Percentiles rank a stretch among this genome's conserved stretches.
Evolutionary conservation across 164 flowering plant species (phyloP).

Genomic region (Aristolochia californica): DNA sequence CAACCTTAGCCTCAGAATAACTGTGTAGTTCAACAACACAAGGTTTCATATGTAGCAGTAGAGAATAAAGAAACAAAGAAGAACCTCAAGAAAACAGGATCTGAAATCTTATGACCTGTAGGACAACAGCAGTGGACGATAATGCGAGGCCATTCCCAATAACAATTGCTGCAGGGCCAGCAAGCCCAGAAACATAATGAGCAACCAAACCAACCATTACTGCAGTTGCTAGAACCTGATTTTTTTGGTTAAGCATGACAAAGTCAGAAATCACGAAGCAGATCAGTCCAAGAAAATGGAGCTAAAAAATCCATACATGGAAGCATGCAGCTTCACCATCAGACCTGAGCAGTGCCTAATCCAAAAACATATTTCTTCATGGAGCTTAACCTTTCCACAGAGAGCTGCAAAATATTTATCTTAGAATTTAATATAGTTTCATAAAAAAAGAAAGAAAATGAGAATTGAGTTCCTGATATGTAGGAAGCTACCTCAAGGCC

Average conservation of each 20-base stretch:
- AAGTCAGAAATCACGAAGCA: constrained; percentile 6
- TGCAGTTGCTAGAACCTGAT: constrained; percentile 89
- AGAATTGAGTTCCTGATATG: not conserved
- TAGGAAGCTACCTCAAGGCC: constrained; percentile 82
- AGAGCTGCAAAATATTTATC: constrained; percentile 51
- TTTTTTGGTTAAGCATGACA: constrained; percentile 6
- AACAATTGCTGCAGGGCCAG: constrained; percentile 95
- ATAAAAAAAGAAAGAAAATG: not conserved
- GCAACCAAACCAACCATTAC: constrained; percentile 70
- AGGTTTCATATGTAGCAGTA: no score
- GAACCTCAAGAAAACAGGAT: not conserved
- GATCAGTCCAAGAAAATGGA: not conserved
- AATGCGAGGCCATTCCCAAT: constrained; percentile 97
- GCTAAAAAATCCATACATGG: not conserved
- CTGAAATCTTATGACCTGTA: constrained; percentile 52
- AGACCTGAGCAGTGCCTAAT: constrained; percentile 97
- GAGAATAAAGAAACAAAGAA: not conserved
- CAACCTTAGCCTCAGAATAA: no score
- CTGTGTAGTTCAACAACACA: no score
- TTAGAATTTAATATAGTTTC: not conserved
- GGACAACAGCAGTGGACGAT: constrained; percentile 97
- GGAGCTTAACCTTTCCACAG: constrained; percentile 99
- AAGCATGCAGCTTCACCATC: constrained; percentile 13
- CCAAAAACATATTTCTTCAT: constrained; percentile 99
- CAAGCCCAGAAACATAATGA: constrained; percentile 56